These are phyloP conservation scores for Starmera dryadoides DNA, from an alignment of 805 yeast genomes.

Conservation along the genomic window DNA sequence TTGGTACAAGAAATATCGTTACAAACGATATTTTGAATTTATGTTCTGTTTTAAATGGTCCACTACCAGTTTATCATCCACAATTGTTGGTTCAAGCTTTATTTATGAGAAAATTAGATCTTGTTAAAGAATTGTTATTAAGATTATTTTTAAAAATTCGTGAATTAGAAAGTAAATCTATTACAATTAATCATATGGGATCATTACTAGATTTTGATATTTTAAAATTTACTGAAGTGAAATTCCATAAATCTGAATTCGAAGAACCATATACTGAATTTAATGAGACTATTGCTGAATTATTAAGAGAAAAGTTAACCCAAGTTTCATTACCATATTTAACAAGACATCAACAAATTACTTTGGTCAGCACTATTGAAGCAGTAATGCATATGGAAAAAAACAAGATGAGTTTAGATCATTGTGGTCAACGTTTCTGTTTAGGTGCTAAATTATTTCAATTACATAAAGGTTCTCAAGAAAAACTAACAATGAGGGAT, in stretches of 20 bases:
- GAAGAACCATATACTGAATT: slow-evolving; percentile 36
- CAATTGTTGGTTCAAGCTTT: slow-evolving; percentile 74
- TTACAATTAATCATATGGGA: slow-evolving; percentile 14
- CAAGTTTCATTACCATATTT: slow-evolving; percentile 67
- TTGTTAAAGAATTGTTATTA: slow-evolving; percentile 51
- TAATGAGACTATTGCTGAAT: slow-evolving; percentile 33
- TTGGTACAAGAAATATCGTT: slow-evolving; percentile 53
- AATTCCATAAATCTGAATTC: slow-evolving; percentile 2
- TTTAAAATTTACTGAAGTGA: slow-evolving; percentile 19
- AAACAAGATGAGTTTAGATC: slow-evolving; percentile 25
- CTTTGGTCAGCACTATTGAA: slow-evolving; percentile 62
- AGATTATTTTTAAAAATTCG: slow-evolving; percentile 47
- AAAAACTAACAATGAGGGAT: slow-evolving; percentile 66
- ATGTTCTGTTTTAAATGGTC: slow-evolving; percentile 78
- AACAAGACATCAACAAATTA: slow-evolving; percentile 88
- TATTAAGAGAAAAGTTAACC: slow-evolving; percentile 53
- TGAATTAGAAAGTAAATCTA: slow-evolving; percentile 36
- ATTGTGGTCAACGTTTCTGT: slow-evolving; percentile 63
- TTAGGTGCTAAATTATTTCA: slow-evolving; percentile 65
- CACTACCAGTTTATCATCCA: slow-evolving; percentile 86
- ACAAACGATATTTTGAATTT: slow-evolving; percentile 54
- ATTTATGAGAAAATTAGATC: slow-evolving; percentile 47
- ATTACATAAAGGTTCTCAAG: slow-evolving; percentile 42
- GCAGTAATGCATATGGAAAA: slow-evolving; percentile 51
- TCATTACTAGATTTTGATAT: slow-evolving; percentile 23